Base-by-base conservation (phyloP, 148 eudicot species). In the Heliamphora exappendiculata region DNA sequence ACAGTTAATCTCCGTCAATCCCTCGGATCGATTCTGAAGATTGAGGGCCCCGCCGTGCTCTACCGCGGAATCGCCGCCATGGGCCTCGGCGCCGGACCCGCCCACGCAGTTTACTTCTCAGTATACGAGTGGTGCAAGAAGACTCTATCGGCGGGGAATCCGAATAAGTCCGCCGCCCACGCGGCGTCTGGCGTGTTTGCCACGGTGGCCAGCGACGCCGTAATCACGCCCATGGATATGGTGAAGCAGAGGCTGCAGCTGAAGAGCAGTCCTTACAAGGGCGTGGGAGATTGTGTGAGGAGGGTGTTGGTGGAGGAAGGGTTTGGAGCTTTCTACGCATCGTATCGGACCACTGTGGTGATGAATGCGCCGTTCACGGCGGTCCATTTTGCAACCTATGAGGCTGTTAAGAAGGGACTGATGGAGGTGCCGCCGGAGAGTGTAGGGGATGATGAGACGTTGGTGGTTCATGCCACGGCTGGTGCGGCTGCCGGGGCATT, bases 301-400 rank as follows among this genome's bases (percentile, higher is more conserved):
- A 80, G 84, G 73, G 82, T 85, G 31, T 20, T 76, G 67, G 62
- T 67, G 73, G 88, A 85, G 33, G 88, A 85, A 70, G 88, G 88
- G 1, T 4, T 85, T 8, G 84, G 84, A 5, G 88, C 84, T 14
- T 82, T 85, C 41, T 85, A 85, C 41, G 78, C 68, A 36, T 80
- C 84, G 8, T 85, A 85, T 42, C 54, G 77, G 81, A 86, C 88
- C 1, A 83, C 86, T 0, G 81, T 83, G 42, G 60, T 86, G 65
- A 86, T 86, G 88, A 86, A 86, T 59, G 88, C 88, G 39, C 88
- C 86, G 3, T 86, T 83, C 51, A 86, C 81, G 11, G 88, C 84
- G 0, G 84, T 86, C 28, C 84, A 86, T 70, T 86, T 86, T 4
- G 81, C 86, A 11, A 76, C 86, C 0, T 86, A 86, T 11, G 88